Percentiles rank a stretch among this genome's conserved stretches.
phyloP scores from a whole-genome alignment of 2,329 filamentous ascomycete species.

The Lachnellula arida region DNA sequence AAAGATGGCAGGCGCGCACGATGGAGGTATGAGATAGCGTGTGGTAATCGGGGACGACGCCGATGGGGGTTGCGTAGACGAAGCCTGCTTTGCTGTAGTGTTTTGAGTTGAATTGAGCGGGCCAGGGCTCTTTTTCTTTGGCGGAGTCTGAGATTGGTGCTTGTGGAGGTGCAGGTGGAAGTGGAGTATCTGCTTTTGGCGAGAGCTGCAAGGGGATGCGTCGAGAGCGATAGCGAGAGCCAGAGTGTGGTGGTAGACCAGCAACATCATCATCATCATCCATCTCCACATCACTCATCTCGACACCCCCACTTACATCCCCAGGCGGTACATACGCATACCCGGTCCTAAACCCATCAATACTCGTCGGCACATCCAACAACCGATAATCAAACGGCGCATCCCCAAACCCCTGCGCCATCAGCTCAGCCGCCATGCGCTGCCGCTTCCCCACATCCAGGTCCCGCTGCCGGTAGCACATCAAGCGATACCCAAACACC shows the following conservation, averaged over 20 bases:
- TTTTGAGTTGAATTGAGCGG: not conserved
- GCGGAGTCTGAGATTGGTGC: too few relatives aligned
- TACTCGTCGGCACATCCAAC: not conserved
- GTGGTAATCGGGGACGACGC: not conserved
- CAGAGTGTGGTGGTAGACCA: too few relatives aligned
- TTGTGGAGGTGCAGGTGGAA: not conserved
- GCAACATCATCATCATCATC: too few relatives aligned
- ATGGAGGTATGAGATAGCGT: not conserved
- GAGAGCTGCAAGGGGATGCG: not conserved
- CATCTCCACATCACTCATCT: too few relatives aligned
- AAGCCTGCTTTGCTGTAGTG: not conserved
- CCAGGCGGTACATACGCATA: not conserved
- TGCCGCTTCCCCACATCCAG: not conserved
- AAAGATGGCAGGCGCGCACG: not conserved
- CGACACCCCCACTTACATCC: not conserved
- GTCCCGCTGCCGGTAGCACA: not conserved
- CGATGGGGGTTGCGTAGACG: not conserved
- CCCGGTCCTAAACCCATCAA: not conserved
- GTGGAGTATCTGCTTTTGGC: not conserved
- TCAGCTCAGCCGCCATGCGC: slow-evolving; percentile 3
- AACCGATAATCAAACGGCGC: not conserved
- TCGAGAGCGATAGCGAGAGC: too few relatives aligned
- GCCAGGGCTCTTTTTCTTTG: not conserved
- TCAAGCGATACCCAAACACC: slow-evolving; percentile 5
- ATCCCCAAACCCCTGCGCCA: not conserved